Percentiles rank a stretch among this genome's conserved stretches.
Conservation (phyloP, 495 filamentous ascomycete genomes). For the Podospora fimiseda region DNA sequence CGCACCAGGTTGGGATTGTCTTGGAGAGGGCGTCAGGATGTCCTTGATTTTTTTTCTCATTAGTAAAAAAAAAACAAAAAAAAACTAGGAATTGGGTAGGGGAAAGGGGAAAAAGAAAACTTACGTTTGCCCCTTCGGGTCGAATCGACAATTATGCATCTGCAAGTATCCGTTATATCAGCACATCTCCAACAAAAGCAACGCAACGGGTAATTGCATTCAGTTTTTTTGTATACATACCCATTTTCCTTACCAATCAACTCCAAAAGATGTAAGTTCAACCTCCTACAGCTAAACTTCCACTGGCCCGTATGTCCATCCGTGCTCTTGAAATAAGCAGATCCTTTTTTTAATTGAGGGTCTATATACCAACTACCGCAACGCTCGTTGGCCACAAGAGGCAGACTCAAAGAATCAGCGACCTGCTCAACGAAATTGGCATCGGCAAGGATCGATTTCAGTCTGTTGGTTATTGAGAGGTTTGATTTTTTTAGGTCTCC, state of each 20-base stretch:
- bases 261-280: conserved; percentile 76
- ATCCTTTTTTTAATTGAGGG: conserved; percentile 55
- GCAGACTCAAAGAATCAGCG: conserved; percentile 48
- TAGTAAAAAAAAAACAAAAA: neutral
- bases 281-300: conserved; percentile 74
- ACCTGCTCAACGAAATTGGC: conserved; percentile 58
- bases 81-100: too few relatives aligned
- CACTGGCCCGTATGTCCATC: conserved; percentile 89
- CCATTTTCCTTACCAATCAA: conserved; percentile 57
- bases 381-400: conserved; percentile 86
- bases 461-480: conserved; percentile 73
- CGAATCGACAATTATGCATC: conserved; percentile 92
- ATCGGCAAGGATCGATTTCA: conserved; percentile 65
- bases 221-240: too few relatives aligned
- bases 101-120: conserved; percentile 18
- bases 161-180: conserved; percentile 24
- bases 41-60: neutral
- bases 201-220: neutral
- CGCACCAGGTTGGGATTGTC: conserved; percentile 90
- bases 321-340: conserved; percentile 95
- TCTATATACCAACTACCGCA: conserved; percentile 95
- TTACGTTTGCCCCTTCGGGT: conserved; percentile 81
- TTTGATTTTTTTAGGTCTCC: conserved; percentile 61
- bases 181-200: neutral
- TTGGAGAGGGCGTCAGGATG: conserved; percentile 78